Percentiles rank a stretch among this genome's conserved stretches.
These are phyloP conservation scores for Lactifluus pinguis DNA, from an alignment of 768 basidiomycete species.

Conservation along the genomic window DNA sequence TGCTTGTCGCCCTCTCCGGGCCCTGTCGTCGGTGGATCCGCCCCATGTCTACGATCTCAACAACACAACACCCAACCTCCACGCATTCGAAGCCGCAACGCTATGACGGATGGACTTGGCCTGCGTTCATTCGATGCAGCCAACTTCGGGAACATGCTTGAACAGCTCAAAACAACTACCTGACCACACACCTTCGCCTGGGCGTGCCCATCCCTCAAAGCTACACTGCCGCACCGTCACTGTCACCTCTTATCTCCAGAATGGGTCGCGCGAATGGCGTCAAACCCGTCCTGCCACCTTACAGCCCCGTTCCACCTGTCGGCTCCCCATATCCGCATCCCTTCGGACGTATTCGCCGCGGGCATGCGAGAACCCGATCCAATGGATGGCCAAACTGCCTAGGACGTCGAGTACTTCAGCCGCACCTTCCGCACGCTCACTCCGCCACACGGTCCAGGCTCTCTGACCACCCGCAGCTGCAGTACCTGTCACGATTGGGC, in stretches of 20 bases:
- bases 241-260: slow-evolving; percentile 52
- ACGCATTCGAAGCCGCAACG: slow-evolving; percentile 19
- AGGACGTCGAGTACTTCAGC: too few relatives aligned
- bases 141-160: slow-evolving; percentile 11
- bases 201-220: slow-evolving; percentile 73
- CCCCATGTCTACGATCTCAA: not conserved
- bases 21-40: too few relatives aligned
- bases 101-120: slow-evolving; percentile 15
- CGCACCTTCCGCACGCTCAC: too few relatives aligned
- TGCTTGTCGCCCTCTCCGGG: too few relatives aligned
- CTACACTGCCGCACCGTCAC: slow-evolving; percentile 65
- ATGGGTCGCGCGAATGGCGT: slow-evolving; percentile 32
- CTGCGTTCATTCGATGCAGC: slow-evolving; percentile 16
- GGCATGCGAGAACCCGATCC: too few relatives aligned
- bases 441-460: too few relatives aligned
- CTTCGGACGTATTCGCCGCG: slow-evolving; percentile 60
- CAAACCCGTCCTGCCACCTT: slow-evolving; percentile 30
- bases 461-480: too few relatives aligned
- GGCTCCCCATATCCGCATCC: slow-evolving; percentile 79
- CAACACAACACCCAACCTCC: slow-evolving; percentile 2
- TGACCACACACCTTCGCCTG: slow-evolving; percentile 34
- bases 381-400: too few relatives aligned
- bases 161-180: slow-evolving; percentile 14
- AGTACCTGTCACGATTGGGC: too few relatives aligned
- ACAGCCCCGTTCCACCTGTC: slow-evolving; percentile 46